These are phyloP conservation scores for Albatrellus sp. DNA, from an alignment of 1,284 basidiomycete genomes.

Conservation along the genomic window DNA sequence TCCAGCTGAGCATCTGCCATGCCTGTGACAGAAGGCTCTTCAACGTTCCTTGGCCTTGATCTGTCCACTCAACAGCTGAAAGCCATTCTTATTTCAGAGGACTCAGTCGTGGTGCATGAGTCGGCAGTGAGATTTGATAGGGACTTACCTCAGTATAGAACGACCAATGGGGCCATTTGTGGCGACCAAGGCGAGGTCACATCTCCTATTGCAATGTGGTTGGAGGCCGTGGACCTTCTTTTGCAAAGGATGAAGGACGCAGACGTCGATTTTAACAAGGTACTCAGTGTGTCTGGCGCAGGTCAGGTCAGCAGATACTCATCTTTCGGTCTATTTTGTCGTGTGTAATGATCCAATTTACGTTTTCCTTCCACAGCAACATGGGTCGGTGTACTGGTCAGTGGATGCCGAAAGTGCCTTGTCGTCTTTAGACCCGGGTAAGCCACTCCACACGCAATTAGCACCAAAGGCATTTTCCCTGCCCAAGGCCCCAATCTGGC, in stretches of 20 bases:
- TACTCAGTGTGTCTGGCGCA: constrained; percentile 61
- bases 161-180: constrained; percentile 59
- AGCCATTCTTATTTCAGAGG: constrained; percentile 51
- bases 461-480: constrained; percentile 59
- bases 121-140: constrained; percentile 70
- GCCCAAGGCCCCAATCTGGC: constrained; percentile 76
- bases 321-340: background rate
- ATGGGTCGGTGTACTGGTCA: constrained; percentile 86
- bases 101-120: constrained; percentile 57
- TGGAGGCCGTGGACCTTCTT: constrained; percentile 76
- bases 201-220: constrained; percentile 75
- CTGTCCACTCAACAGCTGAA: constrained; percentile 85
- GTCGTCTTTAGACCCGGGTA: constrained; percentile 36
- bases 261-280: constrained; percentile 43
- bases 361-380: constrained; percentile 46
- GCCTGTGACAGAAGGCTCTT: constrained; percentile 9
- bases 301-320: constrained; percentile 43
- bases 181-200: constrained; percentile 63
- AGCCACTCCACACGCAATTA: constrained; percentile 43
- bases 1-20: background rate
- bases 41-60: constrained; percentile 78
- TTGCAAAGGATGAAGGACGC: constrained; percentile 54
- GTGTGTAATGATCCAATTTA: constrained; percentile 1
- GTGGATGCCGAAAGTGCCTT: constrained; percentile 40
- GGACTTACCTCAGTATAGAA: constrained; percentile 66